phyloP scores from a whole-genome alignment of 345 rosid species.

The Ricinus communis region DNA sequence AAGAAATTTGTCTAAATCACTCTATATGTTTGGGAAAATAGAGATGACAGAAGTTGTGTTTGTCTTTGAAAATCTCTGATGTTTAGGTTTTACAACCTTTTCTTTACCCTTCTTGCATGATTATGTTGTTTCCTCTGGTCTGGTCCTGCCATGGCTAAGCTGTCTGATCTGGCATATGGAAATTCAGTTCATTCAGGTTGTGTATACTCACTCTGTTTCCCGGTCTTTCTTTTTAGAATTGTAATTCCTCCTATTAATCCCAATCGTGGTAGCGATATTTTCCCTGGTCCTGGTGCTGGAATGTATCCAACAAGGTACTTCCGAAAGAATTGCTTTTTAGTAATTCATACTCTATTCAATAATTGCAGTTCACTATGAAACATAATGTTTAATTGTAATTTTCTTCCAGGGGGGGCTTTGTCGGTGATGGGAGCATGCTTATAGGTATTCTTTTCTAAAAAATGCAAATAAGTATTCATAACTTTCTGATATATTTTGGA shows the following conservation, averaged over 20 bases:
- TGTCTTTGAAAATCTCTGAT: not conserved
- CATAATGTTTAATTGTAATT: slow-evolving; percentile 4
- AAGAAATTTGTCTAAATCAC: too few species aligned
- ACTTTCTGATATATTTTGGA: not conserved
- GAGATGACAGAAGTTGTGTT: not conserved
- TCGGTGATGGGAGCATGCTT: slow-evolving; percentile 63
- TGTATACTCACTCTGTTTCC: not conserved
- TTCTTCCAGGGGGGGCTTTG: slow-evolving; percentile 57
- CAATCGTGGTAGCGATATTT: slow-evolving; percentile 44
- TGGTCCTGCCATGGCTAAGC: not conserved
- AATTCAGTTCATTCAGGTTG: not conserved
- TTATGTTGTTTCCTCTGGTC: not conserved
- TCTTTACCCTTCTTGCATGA: not conserved
- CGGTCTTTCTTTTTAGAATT: slow-evolving; percentile 39
- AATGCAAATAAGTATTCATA: not conserved
- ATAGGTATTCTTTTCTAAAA: slow-evolving; percentile 53
- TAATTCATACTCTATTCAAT: not conserved
- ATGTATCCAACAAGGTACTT: slow-evolving; percentile 62
- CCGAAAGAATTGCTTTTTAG: not conserved
- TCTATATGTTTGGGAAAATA: too few species aligned
- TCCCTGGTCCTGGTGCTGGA: slow-evolving; percentile 84
- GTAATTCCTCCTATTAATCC: slow-evolving; percentile 58
- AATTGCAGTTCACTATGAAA: slow-evolving; percentile 5
- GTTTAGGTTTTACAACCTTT: not conserved
- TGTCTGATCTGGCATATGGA: not conserved